A percentile compares a stretch with the other conserved stretches of the same genome.
Evolutionary conservation across 129 eudicot species (phyloP).

Genomic region (Helianthus tuberosus): DNA sequence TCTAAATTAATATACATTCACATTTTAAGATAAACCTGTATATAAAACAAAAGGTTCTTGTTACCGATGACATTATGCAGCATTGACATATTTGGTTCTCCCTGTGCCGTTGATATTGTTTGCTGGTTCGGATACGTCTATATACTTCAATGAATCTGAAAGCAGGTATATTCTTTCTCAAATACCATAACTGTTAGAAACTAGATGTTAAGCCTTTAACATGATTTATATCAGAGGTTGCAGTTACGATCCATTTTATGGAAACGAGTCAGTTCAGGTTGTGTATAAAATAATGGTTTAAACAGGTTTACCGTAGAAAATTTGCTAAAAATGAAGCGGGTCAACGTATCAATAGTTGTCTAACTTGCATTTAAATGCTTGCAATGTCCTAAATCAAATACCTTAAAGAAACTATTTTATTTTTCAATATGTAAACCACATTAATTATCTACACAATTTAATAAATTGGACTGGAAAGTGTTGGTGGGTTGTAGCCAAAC

Average conservation of each 20-base stretch:
- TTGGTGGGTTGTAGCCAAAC: neutral
- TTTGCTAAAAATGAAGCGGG: neutral
- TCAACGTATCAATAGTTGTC: neutral
- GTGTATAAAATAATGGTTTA: neutral
- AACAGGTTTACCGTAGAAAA: neutral
- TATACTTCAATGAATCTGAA: slow-evolving; percentile 60
- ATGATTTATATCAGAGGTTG: neutral
- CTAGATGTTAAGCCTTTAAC: neutral
- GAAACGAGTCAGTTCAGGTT: neutral
- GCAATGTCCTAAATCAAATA: neutral
- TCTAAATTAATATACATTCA: too few species aligned
- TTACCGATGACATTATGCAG: slow-evolving; percentile 50
- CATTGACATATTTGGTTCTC: slow-evolving; percentile 72
- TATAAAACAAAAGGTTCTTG: neutral
- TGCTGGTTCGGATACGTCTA: slow-evolving; percentile 75
- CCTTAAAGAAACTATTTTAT: too few species aligned
- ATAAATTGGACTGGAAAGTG: neutral
- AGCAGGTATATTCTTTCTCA: slow-evolving; percentile 43
- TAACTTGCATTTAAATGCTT: neutral
- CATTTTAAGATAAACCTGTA: neutral
- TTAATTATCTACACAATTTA: neutral
- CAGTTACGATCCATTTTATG: neutral
- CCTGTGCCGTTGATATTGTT: slow-evolving; percentile 89
- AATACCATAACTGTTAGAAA: neutral
- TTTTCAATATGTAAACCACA: too few species aligned